Evolutionary conservation across 139 green algal species (phyloP).

Genomic region (Coccomyxa sp.): DNA sequence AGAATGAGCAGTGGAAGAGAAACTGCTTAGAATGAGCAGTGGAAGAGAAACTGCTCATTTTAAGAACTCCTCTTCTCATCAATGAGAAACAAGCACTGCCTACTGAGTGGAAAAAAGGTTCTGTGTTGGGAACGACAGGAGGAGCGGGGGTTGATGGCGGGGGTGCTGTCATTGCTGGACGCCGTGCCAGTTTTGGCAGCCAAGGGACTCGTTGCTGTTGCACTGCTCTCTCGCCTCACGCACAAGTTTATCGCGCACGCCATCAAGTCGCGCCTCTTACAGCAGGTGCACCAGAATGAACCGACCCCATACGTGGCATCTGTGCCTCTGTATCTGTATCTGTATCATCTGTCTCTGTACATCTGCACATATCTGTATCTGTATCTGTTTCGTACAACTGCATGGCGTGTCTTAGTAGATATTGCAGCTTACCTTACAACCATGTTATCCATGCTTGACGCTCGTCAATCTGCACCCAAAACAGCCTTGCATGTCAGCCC

Average conservation of each 20-base stretch:
- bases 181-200: constrained; percentile 52
- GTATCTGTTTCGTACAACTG: not conserved
- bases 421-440: not conserved
- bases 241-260: constrained; percentile 49
- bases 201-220: constrained; percentile 58
- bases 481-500: no score
- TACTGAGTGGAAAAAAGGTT: not conserved
- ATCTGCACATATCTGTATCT: not conserved
- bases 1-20: no score
- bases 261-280: constrained; percentile 52
- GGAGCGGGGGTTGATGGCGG: constrained; percentile 44
- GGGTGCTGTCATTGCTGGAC: constrained; percentile 59
- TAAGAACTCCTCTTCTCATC: not conserved
- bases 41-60: no score
- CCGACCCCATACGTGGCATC: no score
- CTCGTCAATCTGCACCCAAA: no score
- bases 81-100: not conserved
- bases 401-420: not conserved
- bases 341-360: not conserved
- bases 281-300: constrained; percentile 8
- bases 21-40: no score
- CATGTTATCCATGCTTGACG: no score
- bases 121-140: constrained; percentile 20
- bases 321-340: not conserved
- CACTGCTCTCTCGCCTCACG: constrained; percentile 41